A percentile compares a stretch with the other conserved stretches of the same genome.
phyloP scores from a whole-genome alignment of 148 eudicot species.

The Silene conica region DNA sequence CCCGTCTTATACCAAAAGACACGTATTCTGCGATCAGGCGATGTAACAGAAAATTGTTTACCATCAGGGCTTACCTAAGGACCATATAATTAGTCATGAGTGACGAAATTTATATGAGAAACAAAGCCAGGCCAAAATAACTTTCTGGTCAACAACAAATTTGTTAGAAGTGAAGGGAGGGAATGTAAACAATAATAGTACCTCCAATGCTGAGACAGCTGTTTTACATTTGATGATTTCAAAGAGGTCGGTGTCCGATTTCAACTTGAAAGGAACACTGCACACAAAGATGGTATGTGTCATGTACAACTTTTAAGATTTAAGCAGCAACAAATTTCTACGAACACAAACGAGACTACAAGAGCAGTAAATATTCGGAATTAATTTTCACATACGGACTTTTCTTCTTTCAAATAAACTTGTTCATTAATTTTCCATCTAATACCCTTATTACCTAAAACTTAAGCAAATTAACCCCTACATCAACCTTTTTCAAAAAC shows the following conservation, averaged over 20 bases:
- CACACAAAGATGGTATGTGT: conserved; percentile 21
- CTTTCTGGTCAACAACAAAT: not conserved
- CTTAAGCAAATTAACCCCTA: too few relatives aligned
- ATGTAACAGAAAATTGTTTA: conserved; percentile 83
- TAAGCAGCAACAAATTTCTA: not conserved
- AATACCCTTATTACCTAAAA: too few relatives aligned
- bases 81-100: conserved; percentile 17
- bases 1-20: conserved; percentile 88
- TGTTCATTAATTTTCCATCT: too few relatives aligned
- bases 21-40: conserved; percentile 97
- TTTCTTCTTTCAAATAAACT: too few relatives aligned
- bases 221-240: conserved; percentile 85
- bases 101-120: not conserved
- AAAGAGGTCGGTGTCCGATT: conserved; percentile 84
- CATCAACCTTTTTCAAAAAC: too few relatives aligned
- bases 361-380: not conserved
- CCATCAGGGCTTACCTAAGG: conserved; percentile 94
- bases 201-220: conserved; percentile 86
- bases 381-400: too few relatives aligned
- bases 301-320: not conserved
- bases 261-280: conserved; percentile 77
- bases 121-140: not conserved
- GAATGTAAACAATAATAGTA: conserved; percentile 21
- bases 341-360: not conserved
- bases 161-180: not conserved